phyloP scores from a whole-genome alignment of 306 rosid species.

The Ormosia emarginata region DNA sequence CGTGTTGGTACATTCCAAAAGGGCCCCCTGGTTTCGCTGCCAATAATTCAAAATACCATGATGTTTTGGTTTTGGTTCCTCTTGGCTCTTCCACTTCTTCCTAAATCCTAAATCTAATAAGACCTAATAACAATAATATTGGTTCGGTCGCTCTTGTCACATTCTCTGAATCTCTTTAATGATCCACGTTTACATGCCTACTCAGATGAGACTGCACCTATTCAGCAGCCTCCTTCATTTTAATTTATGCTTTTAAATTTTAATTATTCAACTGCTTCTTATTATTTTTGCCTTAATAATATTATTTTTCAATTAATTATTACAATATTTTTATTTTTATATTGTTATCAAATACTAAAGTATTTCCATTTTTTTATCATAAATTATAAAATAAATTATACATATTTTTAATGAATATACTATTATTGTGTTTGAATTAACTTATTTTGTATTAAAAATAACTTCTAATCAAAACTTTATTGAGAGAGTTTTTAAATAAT shows the following conservation, averaged over 20 bases:
- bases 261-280: neutral
- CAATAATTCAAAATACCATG: neutral
- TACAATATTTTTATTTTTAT: no score
- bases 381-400: no score
- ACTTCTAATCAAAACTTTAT: no score
- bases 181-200: slow-evolving; percentile 18
- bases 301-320: no score
- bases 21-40: neutral
- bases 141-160: slow-evolving; percentile 35
- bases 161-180: slow-evolving; percentile 13
- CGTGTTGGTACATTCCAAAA: slow-evolving; percentile 17
- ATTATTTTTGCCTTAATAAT: neutral
- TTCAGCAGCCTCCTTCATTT: neutral
- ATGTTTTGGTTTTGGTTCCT: neutral
- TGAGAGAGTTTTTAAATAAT: no score
- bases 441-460: no score
- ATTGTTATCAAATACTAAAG: no score
- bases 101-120: neutral
- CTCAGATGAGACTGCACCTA: neutral
- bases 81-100: neutral
- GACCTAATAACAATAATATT: neutral
- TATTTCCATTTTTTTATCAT: no score
- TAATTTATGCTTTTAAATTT: neutral
- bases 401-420: no score
- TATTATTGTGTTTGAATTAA: no score